Evolutionary conservation across 179 eudicot species (phyloP), one percentile per base, ranked within the genome.

Genomic region (Nepenthes alata): DNA sequence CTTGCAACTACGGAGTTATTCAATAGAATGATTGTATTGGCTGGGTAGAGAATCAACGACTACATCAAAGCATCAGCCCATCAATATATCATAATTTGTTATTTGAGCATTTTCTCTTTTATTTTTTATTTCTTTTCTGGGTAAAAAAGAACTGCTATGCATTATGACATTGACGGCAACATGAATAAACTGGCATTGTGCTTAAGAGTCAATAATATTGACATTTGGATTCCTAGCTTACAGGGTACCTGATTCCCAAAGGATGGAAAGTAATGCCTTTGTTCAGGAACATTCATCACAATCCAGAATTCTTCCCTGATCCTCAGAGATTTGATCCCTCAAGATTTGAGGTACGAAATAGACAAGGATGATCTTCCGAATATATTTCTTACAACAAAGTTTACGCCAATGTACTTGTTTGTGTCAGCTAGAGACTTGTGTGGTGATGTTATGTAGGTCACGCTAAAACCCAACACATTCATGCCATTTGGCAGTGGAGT

Each of bases 251-350:
- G 11, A 82, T 85, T 62, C 91, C 91, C 47, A 80, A 82, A 67
- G 87, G 91, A 6, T 85, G 91, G 91, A 85, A 85, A 71, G 91
- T 82, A 45, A 69, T 85, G 85, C 91, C 91, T 49, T 59, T 85
- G 69, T 82, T 85, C 75, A 80, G 91, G 59, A 85, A 79, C 74
- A 82, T 82, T 72, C 91, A 85, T 66, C 91, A 85, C 66, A 85
- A 74, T 70, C 83, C 91, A 0, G 77, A 82, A 51, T 75, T 74
- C 73, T 85, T 80, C 58, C 57, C 55, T 50, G 80, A 85, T 45
- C 85, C 91, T 39, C 56, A 70, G 60, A 73, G 37, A 16, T 82
- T 82, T 72, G 79, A 82, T 56, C 81, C 91, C 16, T 77, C 71
- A 6, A 82, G 91, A 60, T 85, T 85, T 70, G 83, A 85, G 83